Evolutionary conservation across 2,329 filamentous ascomycete genomes (phyloP).

Genomic region (Coccinonectria pachysandricola): DNA sequence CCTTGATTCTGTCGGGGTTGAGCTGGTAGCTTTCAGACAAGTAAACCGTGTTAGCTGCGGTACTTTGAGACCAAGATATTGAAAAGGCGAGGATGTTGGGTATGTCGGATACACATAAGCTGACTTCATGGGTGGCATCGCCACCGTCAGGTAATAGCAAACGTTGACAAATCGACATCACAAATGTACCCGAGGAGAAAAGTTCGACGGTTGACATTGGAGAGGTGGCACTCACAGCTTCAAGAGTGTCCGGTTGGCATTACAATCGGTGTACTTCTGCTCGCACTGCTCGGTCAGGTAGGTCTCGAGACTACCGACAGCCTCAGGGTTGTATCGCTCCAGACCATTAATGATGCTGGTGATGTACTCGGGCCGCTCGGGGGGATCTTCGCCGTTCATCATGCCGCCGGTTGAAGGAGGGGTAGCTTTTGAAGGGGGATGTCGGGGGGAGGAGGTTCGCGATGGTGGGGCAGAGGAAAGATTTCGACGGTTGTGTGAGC

Average conservation of each 20-base stretch:
- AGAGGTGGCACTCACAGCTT: conserved; percentile 69
- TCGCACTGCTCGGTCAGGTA: conserved; percentile 95
- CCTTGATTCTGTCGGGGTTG: conserved; percentile 94
- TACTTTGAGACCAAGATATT: too few species aligned
- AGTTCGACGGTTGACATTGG: neutral
- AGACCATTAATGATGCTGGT: conserved; percentile 91
- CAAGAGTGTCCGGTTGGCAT: conserved; percentile 88
- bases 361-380: conserved; percentile 86
- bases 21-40: conserved; percentile 99
- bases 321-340: conserved; percentile 97
- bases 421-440: conserved; percentile 16
- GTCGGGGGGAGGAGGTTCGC: conserved; percentile 25
- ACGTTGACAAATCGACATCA: conserved; percentile 70
- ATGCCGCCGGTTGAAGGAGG: conserved; percentile 31
- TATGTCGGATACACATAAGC: conserved; percentile 63
- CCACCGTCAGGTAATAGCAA: conserved; percentile 95
- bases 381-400: conserved; percentile 73
- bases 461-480: conserved; percentile 33
- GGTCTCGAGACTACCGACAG: conserved; percentile 83
- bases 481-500: conserved; percentile 33
- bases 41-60: too few species aligned
- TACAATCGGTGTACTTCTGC: conserved; percentile 86
- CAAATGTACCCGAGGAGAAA: conserved; percentile 32
- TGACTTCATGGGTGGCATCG: conserved; percentile 54
- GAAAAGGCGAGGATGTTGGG: conserved; percentile 5